Conservation (phyloP, 1,284 basidiomycete genomes). For the Phenoliferia sp. region DNA sequence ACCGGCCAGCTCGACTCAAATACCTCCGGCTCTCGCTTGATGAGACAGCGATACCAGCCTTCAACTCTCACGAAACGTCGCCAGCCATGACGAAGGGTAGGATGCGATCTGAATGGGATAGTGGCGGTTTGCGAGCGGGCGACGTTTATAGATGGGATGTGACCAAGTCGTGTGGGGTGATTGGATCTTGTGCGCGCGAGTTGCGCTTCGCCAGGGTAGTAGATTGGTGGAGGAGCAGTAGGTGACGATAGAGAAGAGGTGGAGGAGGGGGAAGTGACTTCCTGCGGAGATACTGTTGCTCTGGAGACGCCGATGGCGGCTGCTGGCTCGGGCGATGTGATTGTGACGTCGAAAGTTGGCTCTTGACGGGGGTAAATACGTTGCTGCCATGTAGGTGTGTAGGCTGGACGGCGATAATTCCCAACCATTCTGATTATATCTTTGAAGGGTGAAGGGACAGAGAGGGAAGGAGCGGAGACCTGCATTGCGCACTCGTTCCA, state of each 20-base stretch:
- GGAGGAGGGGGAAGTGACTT: too few relatives aligned
- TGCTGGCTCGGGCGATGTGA: too few relatives aligned
- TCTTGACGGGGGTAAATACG: slow-evolving; percentile 25
- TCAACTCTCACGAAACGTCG: background rate
- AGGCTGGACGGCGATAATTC: too few relatives aligned
- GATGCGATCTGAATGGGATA: slow-evolving; percentile 16
- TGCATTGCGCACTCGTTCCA: too few relatives aligned
- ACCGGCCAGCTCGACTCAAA: slow-evolving; percentile 21
- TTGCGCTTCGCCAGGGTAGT: slow-evolving; percentile 16
- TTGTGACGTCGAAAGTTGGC: slow-evolving; percentile 10
- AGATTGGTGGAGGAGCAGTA: slow-evolving; percentile 14
- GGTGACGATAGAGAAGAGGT: too few relatives aligned
- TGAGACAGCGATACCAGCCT: slow-evolving; percentile 1
- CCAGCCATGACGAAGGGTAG: slow-evolving; percentile 4
- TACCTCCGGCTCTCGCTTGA: slow-evolving; percentile 9
- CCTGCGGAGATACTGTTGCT: too few relatives aligned
- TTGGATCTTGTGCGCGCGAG: slow-evolving; percentile 1
- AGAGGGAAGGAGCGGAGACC: too few relatives aligned
- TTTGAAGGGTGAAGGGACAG: too few relatives aligned
- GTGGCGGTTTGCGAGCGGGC: slow-evolving; percentile 9
- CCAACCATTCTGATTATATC: too few relatives aligned
- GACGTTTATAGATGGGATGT: slow-evolving; percentile 15
- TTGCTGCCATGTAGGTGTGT: too few relatives aligned
- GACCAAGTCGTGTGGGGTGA: slow-evolving; percentile 5
- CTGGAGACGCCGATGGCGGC: too few relatives aligned